Base-by-base conservation (phyloP, 2,329 filamentous ascomycete genomes). In the Metarhizium brunneum region DNA sequence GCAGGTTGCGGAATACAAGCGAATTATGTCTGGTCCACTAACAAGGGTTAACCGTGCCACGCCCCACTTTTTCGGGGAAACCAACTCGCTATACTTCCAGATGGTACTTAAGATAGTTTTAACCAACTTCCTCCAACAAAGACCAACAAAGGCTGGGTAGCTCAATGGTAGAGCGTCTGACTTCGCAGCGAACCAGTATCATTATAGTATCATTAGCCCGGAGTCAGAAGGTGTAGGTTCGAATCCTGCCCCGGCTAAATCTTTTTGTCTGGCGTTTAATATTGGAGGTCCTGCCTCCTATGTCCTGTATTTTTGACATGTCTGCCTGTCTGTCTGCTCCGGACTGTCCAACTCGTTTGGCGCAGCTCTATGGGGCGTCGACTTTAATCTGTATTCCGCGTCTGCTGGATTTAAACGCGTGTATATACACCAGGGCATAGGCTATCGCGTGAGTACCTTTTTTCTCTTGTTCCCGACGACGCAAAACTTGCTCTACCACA, bases 401-500 rank as follows among this genome's bases (percentile, higher is more conserved):
- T 71, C 77, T 0, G 74, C 75, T 2, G 78, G 78, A 16, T 79
- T 86, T 67, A 69, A 70, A 48, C 76, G 83, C 20, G 74, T 82
- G 2, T 81, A 85, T 63, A 82, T 86, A 79, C 84, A 87, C 66
- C 77, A 80, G 71, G 83, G 83, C 13, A 83, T 80, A 14, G 76
- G 84, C 64, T 86, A 82, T 63, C 74, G 82, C 6, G 68, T 71
- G 63, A 50, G 30, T 38, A 10, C 25, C 16, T 30, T 6, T 35
- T 61, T 8, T 25, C 25, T 25, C 25, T 25, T 25, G 25, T 25
- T 25, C 25, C 25, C 1, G 25, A 25, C 25, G 25, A 25, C 25
- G 3, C 25, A 25, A 25, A 25, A 25, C 25, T 25, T 25, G 25
- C 25, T 25, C 25, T 4, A 25, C 25, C 25, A 25, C 25, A 25